Conservation (phyloP, 805 yeast genomes). For the Zygotorulaspora florentina region DNA sequence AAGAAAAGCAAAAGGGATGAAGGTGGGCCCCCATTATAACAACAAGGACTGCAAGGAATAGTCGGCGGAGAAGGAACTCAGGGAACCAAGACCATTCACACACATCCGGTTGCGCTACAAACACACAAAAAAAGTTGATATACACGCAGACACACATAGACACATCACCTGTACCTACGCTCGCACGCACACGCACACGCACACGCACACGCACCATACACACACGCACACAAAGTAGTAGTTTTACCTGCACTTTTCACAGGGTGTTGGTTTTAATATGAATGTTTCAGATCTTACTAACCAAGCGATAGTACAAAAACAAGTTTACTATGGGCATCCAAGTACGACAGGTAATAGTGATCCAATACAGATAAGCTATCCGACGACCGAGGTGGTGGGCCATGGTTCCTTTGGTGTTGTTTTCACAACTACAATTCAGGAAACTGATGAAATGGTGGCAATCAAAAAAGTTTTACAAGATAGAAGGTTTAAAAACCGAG, state of each 20-base stretch:
- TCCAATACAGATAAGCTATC: slow-evolving; percentile 27
- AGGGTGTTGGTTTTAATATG: slow-evolving; percentile 9
- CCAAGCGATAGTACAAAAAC: slow-evolving; percentile 28
- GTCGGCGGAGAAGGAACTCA: background rate
- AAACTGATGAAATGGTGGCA: slow-evolving; percentile 78
- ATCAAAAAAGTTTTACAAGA: slow-evolving; percentile 96
- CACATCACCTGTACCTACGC: no score
- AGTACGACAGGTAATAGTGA: slow-evolving; percentile 8
- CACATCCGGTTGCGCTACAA: background rate
- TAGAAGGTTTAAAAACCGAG: slow-evolving; percentile 89
- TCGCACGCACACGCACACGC: background rate
- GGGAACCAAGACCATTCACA: background rate
- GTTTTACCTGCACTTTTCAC: background rate
- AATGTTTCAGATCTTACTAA: slow-evolving; percentile 23
- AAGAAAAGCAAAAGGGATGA: background rate
- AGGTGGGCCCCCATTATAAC: no score
- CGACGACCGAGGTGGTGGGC: slow-evolving; percentile 89
- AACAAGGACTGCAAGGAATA: no score
- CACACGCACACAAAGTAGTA: background rate
- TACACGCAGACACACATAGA: no score
- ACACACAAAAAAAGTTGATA: no score
- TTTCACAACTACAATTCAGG: slow-evolving; percentile 76
- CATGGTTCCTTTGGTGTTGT: slow-evolving; percentile 99
- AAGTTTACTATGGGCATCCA: slow-evolving; percentile 26
- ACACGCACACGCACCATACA: background rate